Base-by-base conservation (phyloP, 2,329 filamentous ascomycete species). In the Colletotrichum navitas region DNA sequence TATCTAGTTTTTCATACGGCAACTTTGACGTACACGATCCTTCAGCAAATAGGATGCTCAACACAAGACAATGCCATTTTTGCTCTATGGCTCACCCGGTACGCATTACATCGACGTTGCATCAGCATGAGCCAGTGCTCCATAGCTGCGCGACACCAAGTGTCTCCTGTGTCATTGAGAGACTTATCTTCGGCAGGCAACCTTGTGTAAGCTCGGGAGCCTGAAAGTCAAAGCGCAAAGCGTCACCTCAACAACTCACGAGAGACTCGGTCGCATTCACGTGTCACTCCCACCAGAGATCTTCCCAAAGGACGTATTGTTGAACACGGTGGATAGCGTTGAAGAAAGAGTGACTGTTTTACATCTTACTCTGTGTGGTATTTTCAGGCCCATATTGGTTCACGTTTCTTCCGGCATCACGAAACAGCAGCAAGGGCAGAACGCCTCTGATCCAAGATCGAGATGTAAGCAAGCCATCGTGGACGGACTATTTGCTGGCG, bases 201-300 rank as follows among this genome's bases (percentile, higher is more conserved):
- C 34, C 41, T 24, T 41, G 63, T 55, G 32, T n/a, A 34, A 54
- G n/a, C 61, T 58, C 32, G 24, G 54, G 54, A 26, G 14, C 52
- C n/a, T 55, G 11, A 12, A 26, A 58, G 54, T 58, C 64, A 36
- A 52, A 60, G 64, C 64, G 45, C 26, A 47, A 26, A 54, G 21
- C 45, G 21, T 45, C 21, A 26, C 21, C 18, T 34, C 26, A 16
- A 60, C 32, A 36, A 54, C 34, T 66, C 8, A 7, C 26, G 32
- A 47, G 11, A 54, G 24, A 8, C 26, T 63, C n/a, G 12, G 21
- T 32, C 21, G 12, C 51, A 64, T 55, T 21, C 39, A 54, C 32
- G 12, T 36, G 29, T 24, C n/a, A 12, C 21, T 26, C 16, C 18
- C 34, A 26, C 12, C n/a, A 18, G 34, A 43, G 16, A 26, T 18